phyloP scores from a whole-genome alignment of 2,329 filamentous ascomycete species.

The Xylaria digitata region DNA sequence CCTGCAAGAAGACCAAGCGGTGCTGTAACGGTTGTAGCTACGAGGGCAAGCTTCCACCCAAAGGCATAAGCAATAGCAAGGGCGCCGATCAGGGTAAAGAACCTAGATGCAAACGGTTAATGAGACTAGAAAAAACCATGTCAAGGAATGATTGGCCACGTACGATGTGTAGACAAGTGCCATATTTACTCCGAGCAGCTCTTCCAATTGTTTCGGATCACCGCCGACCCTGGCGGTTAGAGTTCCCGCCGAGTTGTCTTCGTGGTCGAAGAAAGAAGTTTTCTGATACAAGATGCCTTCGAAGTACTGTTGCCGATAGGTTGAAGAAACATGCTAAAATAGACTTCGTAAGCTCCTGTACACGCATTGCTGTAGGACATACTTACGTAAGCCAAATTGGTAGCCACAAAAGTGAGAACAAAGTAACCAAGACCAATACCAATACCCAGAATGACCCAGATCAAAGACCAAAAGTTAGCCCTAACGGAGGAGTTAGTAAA shows the following conservation, averaged over 20 bases:
- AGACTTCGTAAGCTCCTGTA: constrained; percentile 30
- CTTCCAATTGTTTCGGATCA: constrained; percentile 70
- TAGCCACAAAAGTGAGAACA: constrained; percentile 58
- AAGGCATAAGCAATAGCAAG: constrained; percentile 76
- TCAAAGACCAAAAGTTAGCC: constrained; percentile 72
- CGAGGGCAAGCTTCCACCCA: constrained; percentile 80
- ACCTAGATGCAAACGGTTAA: constrained; percentile 36
- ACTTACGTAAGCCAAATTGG: constrained; percentile 56
- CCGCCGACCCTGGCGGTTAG: constrained; percentile 66
- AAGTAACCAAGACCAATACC: constrained; percentile 66
- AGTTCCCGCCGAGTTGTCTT: constrained; percentile 69
- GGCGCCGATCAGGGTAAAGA: constrained; percentile 74
- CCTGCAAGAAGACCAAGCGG: constrained; percentile 61
- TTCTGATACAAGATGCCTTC: constrained; percentile 68
- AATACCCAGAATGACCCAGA: constrained; percentile 71
- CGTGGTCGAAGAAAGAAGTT: constrained; percentile 69
- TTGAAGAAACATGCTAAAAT: constrained; percentile 61
- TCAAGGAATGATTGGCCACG: constrained; percentile 13
- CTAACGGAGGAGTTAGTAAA: constrained; percentile 25
- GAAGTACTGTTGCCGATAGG: constrained; percentile 71
- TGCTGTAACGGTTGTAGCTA: constrained; percentile 71
- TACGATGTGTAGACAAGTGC: constrained; percentile 69
- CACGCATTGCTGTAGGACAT: not conserved
- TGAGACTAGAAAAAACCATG: not conserved
- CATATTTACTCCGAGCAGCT: constrained; percentile 72